These are phyloP conservation scores for Retiboletus flavoniger DNA, from an alignment of 1,284 basidiomycete genomes.

Conservation along the genomic window DNA sequence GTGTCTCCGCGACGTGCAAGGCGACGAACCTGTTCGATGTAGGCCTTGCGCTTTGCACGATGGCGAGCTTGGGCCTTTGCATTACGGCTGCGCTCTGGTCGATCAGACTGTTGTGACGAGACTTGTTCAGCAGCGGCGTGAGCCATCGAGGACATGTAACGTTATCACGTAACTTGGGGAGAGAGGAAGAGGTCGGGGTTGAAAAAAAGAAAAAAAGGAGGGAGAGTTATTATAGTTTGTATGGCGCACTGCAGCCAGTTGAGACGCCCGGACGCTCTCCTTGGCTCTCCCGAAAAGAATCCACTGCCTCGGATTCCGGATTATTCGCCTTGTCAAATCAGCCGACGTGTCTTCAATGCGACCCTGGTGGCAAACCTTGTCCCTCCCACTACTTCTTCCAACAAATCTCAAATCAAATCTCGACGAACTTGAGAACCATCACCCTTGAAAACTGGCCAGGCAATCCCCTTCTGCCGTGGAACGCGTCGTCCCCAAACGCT, in stretches of 20 bases:
- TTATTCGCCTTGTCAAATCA: conserved; percentile 52
- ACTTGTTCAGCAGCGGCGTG: conserved; percentile 40
- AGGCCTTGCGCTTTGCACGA: conserved; percentile 89
- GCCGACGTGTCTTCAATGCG: conserved; percentile 43
- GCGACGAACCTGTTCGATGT: conserved; percentile 74
- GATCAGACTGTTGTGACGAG: conserved; percentile 39
- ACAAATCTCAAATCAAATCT: conserved; percentile 37
- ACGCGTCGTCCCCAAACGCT: conserved; percentile 1
- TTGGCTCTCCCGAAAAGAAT: conserved; percentile 27
- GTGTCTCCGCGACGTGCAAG: conserved; percentile 5
- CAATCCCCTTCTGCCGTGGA: conserved; percentile 25
- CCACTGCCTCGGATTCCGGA: conserved; percentile 44
- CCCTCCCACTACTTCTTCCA: conserved; percentile 20
- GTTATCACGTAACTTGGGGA: conserved; percentile 39
- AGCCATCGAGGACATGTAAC: conserved; percentile 44
- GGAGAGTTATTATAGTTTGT: conserved; percentile 37
- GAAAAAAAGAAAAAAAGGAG: conserved; percentile 28
- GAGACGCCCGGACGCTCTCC: conserved; percentile 26
- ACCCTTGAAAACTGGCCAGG: conserved; percentile 7
- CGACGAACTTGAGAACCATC: conserved; percentile 23
- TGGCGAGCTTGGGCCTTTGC: conserved; percentile 88
- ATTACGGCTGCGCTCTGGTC: conserved; percentile 78
- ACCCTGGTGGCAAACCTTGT: conserved; percentile 44
- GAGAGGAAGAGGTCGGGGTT: conserved; percentile 35
- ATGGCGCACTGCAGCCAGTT: conserved; percentile 10